Conservation (phyloP, 257 asterid species). For the Leonotis leonurus region DNA sequence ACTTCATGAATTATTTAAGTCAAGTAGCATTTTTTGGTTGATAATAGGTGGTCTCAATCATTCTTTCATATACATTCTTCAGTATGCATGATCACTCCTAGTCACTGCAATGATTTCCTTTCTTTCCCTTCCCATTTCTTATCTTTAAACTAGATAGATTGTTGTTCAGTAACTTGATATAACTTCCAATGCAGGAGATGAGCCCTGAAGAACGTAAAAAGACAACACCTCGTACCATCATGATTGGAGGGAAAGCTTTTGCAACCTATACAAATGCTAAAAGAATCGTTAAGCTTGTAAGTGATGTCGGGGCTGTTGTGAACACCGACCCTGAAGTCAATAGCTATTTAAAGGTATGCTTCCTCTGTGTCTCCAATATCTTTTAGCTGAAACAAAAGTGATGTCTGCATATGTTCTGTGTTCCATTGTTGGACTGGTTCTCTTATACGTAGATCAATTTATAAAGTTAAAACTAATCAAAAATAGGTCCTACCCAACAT, state of each 20-base stretch:
- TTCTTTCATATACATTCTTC: not conserved
- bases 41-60: not conserved
- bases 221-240: conserved; percentile 83
- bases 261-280: conserved; percentile 97
- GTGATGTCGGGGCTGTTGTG: conserved; percentile 89
- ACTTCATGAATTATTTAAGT: not conserved
- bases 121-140: not conserved
- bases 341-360: conserved; percentile 63
- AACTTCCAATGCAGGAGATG: conserved; percentile 68
- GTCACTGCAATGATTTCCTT: not conserved
- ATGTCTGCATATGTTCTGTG: not conserved
- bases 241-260: conserved; percentile 99
- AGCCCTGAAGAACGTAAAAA: conserved; percentile 73
- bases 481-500: too few relatives aligned
- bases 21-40: not conserved
- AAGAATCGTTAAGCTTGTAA: conserved; percentile 90
- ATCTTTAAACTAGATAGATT: not conserved
- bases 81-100: too few relatives aligned
- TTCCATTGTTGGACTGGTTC: not conserved
- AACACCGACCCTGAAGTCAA: conserved; percentile 94
- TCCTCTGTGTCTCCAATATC: not conserved
- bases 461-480: too few relatives aligned
- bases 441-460: not conserved
- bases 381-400: not conserved
- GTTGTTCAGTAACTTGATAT: not conserved